Evolutionary conservation across 768 basidiomycete species (phyloP), one percentile per base, ranked within the genome.

Genomic region (Pulveroboletus ravenelii): DNA sequence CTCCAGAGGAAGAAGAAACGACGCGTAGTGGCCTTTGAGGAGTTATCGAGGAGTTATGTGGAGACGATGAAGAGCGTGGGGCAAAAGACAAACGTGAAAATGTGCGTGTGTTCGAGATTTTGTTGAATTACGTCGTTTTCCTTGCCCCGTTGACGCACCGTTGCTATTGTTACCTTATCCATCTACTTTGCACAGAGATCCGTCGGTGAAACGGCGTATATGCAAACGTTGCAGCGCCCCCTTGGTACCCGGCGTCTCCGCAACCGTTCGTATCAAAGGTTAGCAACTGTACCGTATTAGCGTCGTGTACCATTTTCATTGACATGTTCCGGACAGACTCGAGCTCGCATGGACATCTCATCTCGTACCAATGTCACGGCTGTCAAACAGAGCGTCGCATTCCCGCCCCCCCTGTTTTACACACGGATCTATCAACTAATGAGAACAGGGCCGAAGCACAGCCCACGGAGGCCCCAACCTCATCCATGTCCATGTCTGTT

Each of bases 201-300:
- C 91, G 0, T 71, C 78, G 1, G 76, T 93, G n/a, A 94, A 93
- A 64, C 83, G 91, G 10, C 80, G 84, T 2, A 59, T 92, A 7
- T 94, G 91, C 69, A 81, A 78, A 62, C 72, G 73, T 2, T 94
- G 91, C 60, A 74, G 78, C 49, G 63, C 72, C 0, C 74, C 84
- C 8, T 72, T 93, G 5, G 57, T 91, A 1, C 84, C 89, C 0
- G 91, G 91, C 12, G 55, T 78, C 1, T 84, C 86, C 1, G 78
- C 80, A 0, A 74, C 72, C 1, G 77, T 89, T 20, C 81, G 89
- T 3, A 67, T 87, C 8, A 81, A 81, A 69, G 67, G 91, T 87
- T 49, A 27, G 81, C 53, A 20, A 17, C 1, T 23, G 17, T 6
- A 47, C 34, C 27, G 4, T 1, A 2, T 13, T 13, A 1, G 18